Evolutionary conservation across 352 stramenopile genomes (phyloP).

Genomic region (Blastocystis sp.): DNA sequence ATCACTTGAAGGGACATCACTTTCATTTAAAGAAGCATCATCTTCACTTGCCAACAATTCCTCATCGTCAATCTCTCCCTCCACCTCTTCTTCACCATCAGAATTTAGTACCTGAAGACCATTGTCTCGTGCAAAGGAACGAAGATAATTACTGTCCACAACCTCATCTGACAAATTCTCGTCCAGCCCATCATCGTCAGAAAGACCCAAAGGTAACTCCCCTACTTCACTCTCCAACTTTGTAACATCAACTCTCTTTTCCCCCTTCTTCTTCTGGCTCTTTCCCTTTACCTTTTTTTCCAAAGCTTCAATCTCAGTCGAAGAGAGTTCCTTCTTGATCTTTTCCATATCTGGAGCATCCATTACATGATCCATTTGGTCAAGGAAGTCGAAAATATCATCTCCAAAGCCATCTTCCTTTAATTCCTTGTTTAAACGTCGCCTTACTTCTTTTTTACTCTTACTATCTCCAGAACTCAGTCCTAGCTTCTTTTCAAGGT

Average conservation of each 20-base stretch:
- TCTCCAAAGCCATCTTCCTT: slow-evolving; percentile 56
- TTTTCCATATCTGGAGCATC: background rate
- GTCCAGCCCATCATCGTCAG: slow-evolving; percentile 31
- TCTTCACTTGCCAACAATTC: background rate
- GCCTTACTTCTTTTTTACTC: background rate
- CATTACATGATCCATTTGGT: slow-evolving; percentile 41
- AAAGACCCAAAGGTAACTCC: background rate
- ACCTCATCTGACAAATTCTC: background rate
- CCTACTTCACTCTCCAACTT: background rate
- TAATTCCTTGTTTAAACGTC: slow-evolving; percentile 45
- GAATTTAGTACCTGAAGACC: slow-evolving; percentile 1
- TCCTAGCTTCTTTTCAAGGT: slow-evolving; percentile 39
- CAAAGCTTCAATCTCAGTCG: background rate
- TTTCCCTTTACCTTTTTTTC: background rate
- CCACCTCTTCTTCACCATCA: background rate
- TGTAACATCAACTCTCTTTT: background rate
- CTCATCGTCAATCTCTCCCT: slow-evolving; percentile 11
- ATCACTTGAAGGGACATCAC: background rate
- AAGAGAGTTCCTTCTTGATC: background rate
- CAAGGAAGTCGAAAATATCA: slow-evolving; percentile 45
- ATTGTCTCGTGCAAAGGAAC: background rate
- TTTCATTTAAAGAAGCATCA: background rate
- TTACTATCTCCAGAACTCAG: background rate
- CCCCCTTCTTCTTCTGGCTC: background rate
- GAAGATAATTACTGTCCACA: background rate